phyloP scores from a whole-genome alignment of 352 stramenopile species.

The Elongisporangium prolatum region DNA sequence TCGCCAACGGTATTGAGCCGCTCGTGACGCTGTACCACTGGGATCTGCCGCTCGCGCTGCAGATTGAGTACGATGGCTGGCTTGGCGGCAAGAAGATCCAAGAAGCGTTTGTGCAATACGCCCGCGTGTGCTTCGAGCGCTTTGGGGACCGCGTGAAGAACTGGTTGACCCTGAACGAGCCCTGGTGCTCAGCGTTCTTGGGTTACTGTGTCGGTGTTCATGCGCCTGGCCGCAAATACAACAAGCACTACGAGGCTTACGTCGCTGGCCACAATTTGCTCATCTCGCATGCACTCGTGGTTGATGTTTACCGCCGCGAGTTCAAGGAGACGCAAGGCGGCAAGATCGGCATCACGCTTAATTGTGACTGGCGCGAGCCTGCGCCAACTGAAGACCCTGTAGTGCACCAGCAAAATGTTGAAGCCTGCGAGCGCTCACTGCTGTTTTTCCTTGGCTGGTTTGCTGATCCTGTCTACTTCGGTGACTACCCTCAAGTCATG shows the following conservation, averaged over 20 bases:
- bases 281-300: constrained; percentile 79
- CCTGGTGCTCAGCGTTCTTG: constrained; percentile 80
- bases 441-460: constrained; percentile 91
- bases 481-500: constrained; percentile 93
- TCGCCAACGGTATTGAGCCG: constrained; percentile 84
- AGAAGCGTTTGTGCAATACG: constrained; percentile 78
- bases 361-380: constrained; percentile 88
- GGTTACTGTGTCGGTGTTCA: constrained; percentile 85
- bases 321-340: constrained; percentile 67
- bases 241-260: constrained; percentile 68
- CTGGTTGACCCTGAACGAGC: constrained; percentile 94
- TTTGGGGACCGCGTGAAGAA: constrained; percentile 92
- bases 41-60: constrained; percentile 87
- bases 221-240: constrained; percentile 58
- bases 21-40: constrained; percentile 95
- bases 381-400: constrained; percentile 35
- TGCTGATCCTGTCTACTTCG: constrained; percentile 88
- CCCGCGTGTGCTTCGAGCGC: constrained; percentile 80
- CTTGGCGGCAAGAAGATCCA: constrained; percentile 42
- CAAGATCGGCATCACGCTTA: constrained; percentile 90
- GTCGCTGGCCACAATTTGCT: constrained; percentile 85
- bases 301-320: constrained; percentile 76
- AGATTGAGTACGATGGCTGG: constrained; percentile 79
- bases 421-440: constrained; percentile 75
- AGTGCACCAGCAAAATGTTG: constrained; percentile 46